Evolutionary conservation across 768 basidiomycete species (phyloP), one percentile per base, ranked within the genome.

Genomic region (Boletus coccyginus): DNA sequence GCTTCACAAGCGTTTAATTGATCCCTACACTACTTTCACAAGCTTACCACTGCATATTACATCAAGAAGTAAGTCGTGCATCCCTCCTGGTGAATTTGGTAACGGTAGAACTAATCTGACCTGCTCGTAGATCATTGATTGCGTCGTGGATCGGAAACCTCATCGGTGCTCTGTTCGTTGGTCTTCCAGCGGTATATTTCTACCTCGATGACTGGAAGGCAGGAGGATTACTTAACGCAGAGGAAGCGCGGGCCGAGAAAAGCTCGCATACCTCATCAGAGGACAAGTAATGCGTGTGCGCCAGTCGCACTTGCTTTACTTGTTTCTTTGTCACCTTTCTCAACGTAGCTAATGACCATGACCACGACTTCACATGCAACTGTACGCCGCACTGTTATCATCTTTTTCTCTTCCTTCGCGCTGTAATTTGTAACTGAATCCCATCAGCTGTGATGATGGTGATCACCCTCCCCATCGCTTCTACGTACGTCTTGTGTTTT

Each of bases 111-210:
- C 39, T 24, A 36, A 54, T 48, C 33, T 36, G 48, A 21, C 56
- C 21, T 21, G 29, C 40, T 38, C 24, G n/a, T 53, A 79, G 78
- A 64, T 89, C 88, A 3, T 65, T 89, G 36, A 81, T 89, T 62
- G 84, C 88, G 1, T 63, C 87, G 3, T 82, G 78, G 63, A 56
- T 88, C 44, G 88, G 88, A 12, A 90, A 90, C 67, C 77, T 84
- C 33, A 73, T 89, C 36, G 88, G 88, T 1, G 88, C 76, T 10
- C 72, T 85, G 31, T 69, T 86, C 42, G 85, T 90, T 27, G 88
- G 76, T 33, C 65, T 88, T 5, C 88, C 88, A 3, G 85, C 79
- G 1, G 72, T 76, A 5, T 87, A 87, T 65, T 83, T 86, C 72
- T 84, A 85, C 62, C 78, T 88, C 6, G 64, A 65, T 32, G 84